Evolutionary conservation across 768 basidiomycete species (phyloP), one percentile per base, ranked within the genome.

Genomic region (Coprinellus micaceus): DNA sequence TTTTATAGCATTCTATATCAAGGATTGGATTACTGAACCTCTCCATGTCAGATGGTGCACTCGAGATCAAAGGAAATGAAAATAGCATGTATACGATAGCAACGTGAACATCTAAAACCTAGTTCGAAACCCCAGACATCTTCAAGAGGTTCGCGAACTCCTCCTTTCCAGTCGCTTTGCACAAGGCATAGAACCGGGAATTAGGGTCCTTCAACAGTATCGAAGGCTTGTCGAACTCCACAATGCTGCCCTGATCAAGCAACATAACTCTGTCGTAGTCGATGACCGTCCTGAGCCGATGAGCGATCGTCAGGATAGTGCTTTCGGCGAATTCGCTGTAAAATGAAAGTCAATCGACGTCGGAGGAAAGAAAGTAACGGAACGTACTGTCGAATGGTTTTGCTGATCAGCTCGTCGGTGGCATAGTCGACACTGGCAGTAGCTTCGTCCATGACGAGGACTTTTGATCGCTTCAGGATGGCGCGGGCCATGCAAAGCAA

Each of bases 391-490:
- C 88, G 73, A 43, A 91, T 91, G 3, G 89, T 90, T 65, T 87
- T 87, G 36, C 86, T 79, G 61, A 91, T 94, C 3, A 94, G 77
- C 64, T 93, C 91, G 66, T 95, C 92, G 0, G 93, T 94, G 21
- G 90, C 90, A 67, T 93, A 90, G 66, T 91, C 89, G 46, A 91
- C 90, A 59, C 83, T 85, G 45, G 88, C 86, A 40, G 87, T 86
- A 37, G 86, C 87, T 70, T 93, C 91, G 63, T 92, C 91, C 91
- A 93, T 92, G 58, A 93, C 80, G 25, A 93, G 69, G 13, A 94
- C 75, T 62, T 81, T 90, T 39, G 88, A 85, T 7, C 88, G 78
- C 67, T 88, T 88, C 24, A 94, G 68, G 58, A 94, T 91, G 2
- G 91, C 90, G 53, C 91, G 79, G 4, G 91, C 91, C 90, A 94